These are phyloP conservation scores for Penicillium sp. DNA, from an alignment of 2,329 filamentous ascomycete species.

Conservation along the genomic window DNA sequence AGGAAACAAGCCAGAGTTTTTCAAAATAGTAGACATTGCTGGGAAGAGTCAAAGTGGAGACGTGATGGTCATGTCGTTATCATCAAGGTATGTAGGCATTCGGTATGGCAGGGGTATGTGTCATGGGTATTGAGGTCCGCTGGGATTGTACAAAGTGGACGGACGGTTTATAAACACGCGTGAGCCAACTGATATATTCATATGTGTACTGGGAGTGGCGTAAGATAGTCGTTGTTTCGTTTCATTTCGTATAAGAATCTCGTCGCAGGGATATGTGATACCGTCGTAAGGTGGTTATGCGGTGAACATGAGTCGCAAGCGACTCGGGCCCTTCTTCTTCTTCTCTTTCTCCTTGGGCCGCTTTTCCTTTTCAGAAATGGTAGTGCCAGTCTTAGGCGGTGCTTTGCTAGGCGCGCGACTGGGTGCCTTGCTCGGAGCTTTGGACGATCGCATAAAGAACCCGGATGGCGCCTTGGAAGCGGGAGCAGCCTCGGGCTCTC, in stretches of 20 bases:
- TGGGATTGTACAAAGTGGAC: background rate
- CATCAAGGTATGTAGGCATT: background rate
- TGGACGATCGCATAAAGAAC: constrained; percentile 23
- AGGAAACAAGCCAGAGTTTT: background rate
- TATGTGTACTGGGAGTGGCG: background rate
- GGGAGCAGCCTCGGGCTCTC: constrained; percentile 18
- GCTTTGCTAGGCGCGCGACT: constrained; percentile 15
- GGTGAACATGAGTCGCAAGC: constrained; percentile 41
- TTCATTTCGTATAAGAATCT: background rate
- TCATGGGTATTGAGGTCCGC: background rate
- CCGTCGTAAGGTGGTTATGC: constrained; percentile 17
- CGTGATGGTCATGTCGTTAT: background rate
- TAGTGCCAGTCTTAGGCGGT: constrained; percentile 26
- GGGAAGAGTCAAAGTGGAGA: background rate
- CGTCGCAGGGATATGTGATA: background rate
- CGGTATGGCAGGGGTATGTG: background rate
- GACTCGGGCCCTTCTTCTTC: constrained; percentile 45
- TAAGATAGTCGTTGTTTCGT: background rate
- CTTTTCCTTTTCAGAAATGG: constrained; percentile 30
- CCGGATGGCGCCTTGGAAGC: constrained; percentile 22
- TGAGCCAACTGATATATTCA: background rate
- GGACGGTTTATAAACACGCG: background rate
- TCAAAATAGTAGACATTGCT: background rate
- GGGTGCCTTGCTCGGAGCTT: constrained; percentile 13
- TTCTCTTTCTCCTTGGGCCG: constrained; percentile 33